A percentile compares a stretch with the other conserved stretches of the same genome.
Evolutionary conservation across 2,329 filamentous ascomycete genomes (phyloP).

Genomic region (Thielaviopsis euricoi): DNA sequence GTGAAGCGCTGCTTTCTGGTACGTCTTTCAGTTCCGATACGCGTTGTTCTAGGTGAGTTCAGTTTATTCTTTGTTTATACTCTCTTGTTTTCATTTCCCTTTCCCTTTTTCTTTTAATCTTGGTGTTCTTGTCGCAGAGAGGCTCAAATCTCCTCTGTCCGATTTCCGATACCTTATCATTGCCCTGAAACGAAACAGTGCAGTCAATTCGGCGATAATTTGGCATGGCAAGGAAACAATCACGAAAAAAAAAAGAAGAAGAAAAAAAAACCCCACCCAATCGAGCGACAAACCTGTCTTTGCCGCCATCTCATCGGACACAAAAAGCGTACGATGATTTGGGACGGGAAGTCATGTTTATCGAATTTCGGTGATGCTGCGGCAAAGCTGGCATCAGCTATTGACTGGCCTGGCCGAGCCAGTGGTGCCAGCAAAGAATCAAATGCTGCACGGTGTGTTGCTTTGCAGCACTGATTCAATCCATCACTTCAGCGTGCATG

Average conservation of each 20-base stretch:
- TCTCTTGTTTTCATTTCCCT: neutral
- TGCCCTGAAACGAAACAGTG: neutral
- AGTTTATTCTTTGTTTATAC: neutral
- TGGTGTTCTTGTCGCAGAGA: neutral
- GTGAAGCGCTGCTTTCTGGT: constrained; percentile 11
- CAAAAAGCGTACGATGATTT: neutral
- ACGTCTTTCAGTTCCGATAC: constrained; percentile 10
- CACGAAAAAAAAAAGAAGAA: neutral
- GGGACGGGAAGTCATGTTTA: neutral
- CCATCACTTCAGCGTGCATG: neutral
- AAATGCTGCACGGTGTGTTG: neutral
- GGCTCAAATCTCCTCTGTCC: neutral
- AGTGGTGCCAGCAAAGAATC: neutral
- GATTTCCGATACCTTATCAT: neutral
- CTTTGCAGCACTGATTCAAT: neutral
- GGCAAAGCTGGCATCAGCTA: neutral
- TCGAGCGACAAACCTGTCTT: neutral
- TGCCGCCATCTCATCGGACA: neutral
- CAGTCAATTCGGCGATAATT: neutral
- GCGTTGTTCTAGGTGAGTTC: constrained; percentile 7
- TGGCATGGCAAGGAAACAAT: neutral
- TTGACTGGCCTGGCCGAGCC: neutral
- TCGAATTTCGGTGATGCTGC: neutral
- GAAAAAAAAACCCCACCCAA: too few species aligned
- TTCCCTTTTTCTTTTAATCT: neutral